phyloP scores from a whole-genome alignment of 2,329 filamentous ascomycete species.

The Emydomyces testavorans region DNA sequence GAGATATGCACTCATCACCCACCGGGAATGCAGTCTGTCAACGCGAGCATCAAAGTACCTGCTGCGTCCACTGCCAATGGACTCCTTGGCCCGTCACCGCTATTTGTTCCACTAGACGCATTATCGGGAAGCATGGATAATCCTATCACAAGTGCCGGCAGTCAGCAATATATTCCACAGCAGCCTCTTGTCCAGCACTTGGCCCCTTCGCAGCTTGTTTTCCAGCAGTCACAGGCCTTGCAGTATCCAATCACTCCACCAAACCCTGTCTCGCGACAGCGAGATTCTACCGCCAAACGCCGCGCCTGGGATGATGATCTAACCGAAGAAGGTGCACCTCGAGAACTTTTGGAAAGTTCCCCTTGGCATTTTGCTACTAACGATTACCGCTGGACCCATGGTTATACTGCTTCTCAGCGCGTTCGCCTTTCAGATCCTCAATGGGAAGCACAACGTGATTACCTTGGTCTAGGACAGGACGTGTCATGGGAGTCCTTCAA shows the following conservation, averaged over 20 bases:
- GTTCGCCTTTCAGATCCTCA: neutral
- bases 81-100: neutral
- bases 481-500: neutral
- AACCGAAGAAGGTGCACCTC: too few relatives aligned
- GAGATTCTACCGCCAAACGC: too few relatives aligned
- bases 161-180: neutral
- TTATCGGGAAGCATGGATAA: too few relatives aligned
- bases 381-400: neutral
- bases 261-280: too few relatives aligned
- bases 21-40: neutral
- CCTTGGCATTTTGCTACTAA: too few relatives aligned
- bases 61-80: neutral
- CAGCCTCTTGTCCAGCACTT: too few relatives aligned
- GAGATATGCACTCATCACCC: neutral
- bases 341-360: too few relatives aligned
- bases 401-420: neutral
- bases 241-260: too few relatives aligned
- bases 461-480: neutral
- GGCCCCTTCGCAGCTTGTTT: too few relatives aligned
- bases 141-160: neutral
- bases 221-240: too few relatives aligned
- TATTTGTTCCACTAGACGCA: neutral
- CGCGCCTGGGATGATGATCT: too few relatives aligned
- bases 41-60: neutral
- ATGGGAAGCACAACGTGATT: neutral